These are phyloP conservation scores for Wickerhamiella azymoides DNA, from an alignment of 805 yeast genomes.

Conservation along the genomic window DNA sequence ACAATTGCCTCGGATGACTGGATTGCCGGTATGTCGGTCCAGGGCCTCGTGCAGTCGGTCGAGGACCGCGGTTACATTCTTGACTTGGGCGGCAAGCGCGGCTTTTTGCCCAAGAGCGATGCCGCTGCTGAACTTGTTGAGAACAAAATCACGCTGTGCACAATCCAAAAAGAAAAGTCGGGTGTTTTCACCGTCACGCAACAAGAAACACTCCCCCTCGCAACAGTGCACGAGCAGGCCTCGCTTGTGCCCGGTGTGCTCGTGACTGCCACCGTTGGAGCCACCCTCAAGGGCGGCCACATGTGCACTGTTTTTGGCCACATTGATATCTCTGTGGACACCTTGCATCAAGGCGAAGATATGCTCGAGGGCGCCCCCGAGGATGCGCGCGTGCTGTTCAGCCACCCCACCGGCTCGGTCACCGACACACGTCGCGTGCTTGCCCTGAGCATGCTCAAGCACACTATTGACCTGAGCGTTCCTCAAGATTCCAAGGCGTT, in stretches of 20 bases:
- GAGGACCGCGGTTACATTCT: slow-evolving; percentile 89
- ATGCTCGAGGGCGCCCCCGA: slow-evolving; percentile 14
- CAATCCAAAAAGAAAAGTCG: slow-evolving; percentile 27
- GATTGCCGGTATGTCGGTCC: slow-evolving; percentile 47
- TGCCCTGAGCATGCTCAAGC: slow-evolving; percentile 49
- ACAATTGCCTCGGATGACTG: slow-evolving; percentile 44
- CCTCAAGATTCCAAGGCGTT: slow-evolving; percentile 32
- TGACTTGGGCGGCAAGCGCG: slow-evolving; percentile 42
- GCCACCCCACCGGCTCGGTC: slow-evolving; percentile 15
- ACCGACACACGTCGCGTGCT: slow-evolving; percentile 41
- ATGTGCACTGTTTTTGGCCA: slow-evolving; percentile 62
- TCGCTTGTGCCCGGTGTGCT: slow-evolving; percentile 59
- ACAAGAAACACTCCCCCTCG: slow-evolving; percentile 39
- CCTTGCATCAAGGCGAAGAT: slow-evolving; percentile 47
- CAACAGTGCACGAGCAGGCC: slow-evolving; percentile 53
- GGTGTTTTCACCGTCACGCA: slow-evolving; percentile 17
- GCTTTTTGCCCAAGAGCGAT: slow-evolving; percentile 61
- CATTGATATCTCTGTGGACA: slow-evolving; percentile 53
- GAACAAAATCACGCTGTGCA: slow-evolving; percentile 61
- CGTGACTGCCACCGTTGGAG: slow-evolving; percentile 59
- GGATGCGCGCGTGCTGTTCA: slow-evolving; percentile 16
- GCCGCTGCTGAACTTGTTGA: slow-evolving; percentile 28
- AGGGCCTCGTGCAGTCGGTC: slow-evolving; percentile 59
- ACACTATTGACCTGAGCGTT: slow-evolving; percentile 29
- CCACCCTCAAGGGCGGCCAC: slow-evolving; percentile 47